Base-by-base conservation (phyloP, 2,329 filamentous ascomycete genomes). In the Stemphylium beticola region DNA sequence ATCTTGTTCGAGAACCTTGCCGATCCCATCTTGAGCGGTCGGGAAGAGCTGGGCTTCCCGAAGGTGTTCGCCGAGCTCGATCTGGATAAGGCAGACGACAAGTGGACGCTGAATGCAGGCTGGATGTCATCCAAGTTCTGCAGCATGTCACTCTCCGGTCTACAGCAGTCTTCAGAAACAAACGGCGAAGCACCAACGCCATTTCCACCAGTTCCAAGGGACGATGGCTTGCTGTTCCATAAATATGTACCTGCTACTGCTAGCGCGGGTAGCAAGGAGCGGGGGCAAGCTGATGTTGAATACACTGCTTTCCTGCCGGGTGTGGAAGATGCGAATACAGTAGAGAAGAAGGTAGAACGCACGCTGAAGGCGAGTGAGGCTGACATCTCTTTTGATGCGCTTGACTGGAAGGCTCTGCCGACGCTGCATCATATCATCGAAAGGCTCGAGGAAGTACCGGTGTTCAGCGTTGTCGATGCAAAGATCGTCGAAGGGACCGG, bases 21-120 rank as follows among this genome's bases (percentile, higher is more conserved):
- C 0, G 86, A 89, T 57, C 83, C 85, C 0, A 86, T 88, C 38
- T 67, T 87, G 0, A 82, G 81, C 4, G 85, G 83, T 0, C 74
- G 84, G 1, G 85, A 87, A 41, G 85, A 87, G 59, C 75, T 87
- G 0, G 85, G 85, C 0, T 84, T 87, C 79, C 83, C 84, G 0
- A 87, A 87, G 70, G 58, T 86, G 0, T 85, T 78, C 58, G 79
- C 79, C n/a, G 73, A 79, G 0, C 77, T 87, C 9, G 77, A 84
- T 22, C 59, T 83, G 12, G 60, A 76, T 24, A 66, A 72, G 37
- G 67, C 72, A 18, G 62, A 57, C 14, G 65, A 71, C 26, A 74
- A 73, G 0, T 80, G 77, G 55, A 69, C 69, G 4, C 59, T 82
- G 22, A 71, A 66, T 9, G 77, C 77, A 4, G 65, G 69, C 24